Conservation (phyloP, 179 eudicot genomes). For the Vitellaria paradoxa region DNA sequence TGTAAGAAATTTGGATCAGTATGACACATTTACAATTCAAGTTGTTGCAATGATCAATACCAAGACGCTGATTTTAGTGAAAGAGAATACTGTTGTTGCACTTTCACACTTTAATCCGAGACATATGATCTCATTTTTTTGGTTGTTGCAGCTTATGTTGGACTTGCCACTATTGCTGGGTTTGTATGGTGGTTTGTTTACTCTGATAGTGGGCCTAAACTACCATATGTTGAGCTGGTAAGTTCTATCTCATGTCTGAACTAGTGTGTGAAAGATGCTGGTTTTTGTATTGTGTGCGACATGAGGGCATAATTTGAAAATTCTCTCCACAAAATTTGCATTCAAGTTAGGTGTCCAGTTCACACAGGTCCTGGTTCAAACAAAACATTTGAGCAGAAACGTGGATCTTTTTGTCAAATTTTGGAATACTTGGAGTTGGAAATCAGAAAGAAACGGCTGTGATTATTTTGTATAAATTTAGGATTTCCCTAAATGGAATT, state of each 20-base stretch:
- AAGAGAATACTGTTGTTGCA: background rate
- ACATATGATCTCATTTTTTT: conserved; percentile 8
- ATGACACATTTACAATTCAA: background rate
- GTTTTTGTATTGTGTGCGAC: background rate
- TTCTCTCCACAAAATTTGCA: background rate
- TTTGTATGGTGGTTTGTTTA: conserved; percentile 99
- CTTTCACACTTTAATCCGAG: background rate
- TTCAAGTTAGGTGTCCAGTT: background rate
- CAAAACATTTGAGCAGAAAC: background rate
- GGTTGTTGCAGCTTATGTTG: conserved; percentile 82
- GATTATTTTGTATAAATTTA: background rate
- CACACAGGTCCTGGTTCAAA: background rate
- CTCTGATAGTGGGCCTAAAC: conserved; percentile 82
- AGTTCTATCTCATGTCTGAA: conserved; percentile 22
- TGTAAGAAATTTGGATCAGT: background rate
- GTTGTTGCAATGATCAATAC: conserved; percentile 7
- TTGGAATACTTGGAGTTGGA: background rate
- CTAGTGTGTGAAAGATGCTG: background rate
- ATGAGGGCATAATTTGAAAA: background rate
- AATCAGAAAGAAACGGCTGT: background rate
- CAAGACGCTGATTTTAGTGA: conserved; percentile 5
- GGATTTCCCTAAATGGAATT: background rate
- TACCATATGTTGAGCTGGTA: conserved; percentile 85
- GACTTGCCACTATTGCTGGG: conserved; percentile 97
- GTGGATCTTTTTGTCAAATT: background rate